Base-by-base conservation (phyloP, 129 eudicot species). In the Sambucus nigra region DNA sequence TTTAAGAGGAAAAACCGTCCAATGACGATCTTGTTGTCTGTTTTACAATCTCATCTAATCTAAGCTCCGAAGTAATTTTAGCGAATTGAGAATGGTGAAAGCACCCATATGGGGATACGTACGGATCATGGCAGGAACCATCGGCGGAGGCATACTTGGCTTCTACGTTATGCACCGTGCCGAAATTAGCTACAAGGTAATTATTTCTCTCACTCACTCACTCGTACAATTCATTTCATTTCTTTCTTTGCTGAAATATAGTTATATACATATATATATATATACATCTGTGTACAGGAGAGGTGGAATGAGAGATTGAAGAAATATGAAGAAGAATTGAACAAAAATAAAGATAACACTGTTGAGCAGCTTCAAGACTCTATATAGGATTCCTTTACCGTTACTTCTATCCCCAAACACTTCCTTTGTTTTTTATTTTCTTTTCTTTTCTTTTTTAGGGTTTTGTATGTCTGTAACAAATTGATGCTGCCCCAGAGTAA, bases 221-320 rank as follows among this genome's bases (percentile, higher is more conserved):
- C 42, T 35, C 9, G 19, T n/a, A 7, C 5, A 0, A 22, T 62
- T 6, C 23, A 25, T 39, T 16, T 21, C 6, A 22, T 12, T 44
- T 15, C 13, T 18, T 1, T 20, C 24, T 27, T 40, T 47, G 9
- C 55, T 54, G 46, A 47, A 51, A 53, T 41, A 26, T 38, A 2
- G 17, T 5, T 17, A 27, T 64, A 3, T 39, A 16, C 20, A 42
- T 31, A 13, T 60, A 5, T 24, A 15, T 59, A 7, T 48, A 26
- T 40, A 11, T 67, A 14, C 38, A 31, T 31, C 5, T 35, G 13
- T 58, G 55, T 48, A 57, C 79, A 91, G 98, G 89, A 75, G 32
- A 85, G 76, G 76, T 91, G 98, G 98, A 62, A 91, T 38, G 86
- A 79, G 74, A 72, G 95, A 63, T 72, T 91, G 89, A 85, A 69